Evolutionary conservation across 208 protist species (phyloP).

Genomic region (Wallacemonas sp.): DNA sequence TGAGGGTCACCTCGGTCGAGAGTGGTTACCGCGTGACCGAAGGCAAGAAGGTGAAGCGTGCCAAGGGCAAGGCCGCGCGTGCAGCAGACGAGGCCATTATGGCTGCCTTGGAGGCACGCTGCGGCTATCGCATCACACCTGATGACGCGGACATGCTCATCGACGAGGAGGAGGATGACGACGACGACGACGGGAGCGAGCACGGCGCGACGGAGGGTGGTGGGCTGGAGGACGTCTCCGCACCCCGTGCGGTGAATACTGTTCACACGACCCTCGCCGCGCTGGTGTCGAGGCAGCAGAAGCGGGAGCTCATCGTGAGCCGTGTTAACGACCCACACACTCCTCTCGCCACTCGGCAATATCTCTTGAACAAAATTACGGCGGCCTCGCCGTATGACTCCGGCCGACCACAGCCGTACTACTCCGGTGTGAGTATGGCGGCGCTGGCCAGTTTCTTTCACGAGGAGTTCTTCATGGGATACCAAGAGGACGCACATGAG

Average conservation of each 20-base stretch:
- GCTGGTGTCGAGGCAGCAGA: constrained; percentile 22
- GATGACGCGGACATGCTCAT: constrained; percentile 9
- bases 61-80: neutral
- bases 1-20: neutral
- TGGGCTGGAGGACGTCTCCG: neutral
- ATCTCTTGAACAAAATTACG: neutral
- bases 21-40: constrained; percentile 13
- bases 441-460: constrained; percentile 38
- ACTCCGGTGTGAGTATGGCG: constrained; percentile 24
- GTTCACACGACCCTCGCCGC: constrained; percentile 27
- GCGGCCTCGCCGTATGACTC: neutral
- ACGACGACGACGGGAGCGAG: neutral
- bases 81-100: neutral
- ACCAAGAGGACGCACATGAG: constrained; percentile 87
- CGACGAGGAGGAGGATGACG: neutral
- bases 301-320: constrained; percentile 2
- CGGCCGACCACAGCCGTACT: neutral
- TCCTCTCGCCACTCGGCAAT: neutral
- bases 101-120: constrained; percentile 2
- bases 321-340: neutral
- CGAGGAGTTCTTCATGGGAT: constrained; percentile 62
- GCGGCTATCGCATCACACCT: constrained; percentile 7
- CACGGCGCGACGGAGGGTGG: neutral
- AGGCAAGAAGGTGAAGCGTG: neutral
- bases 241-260: constrained; percentile 7